These are phyloP conservation scores for Aureobasidium sp. DNA, from an alignment of 2,329 filamentous ascomycete species.

Conservation along the genomic window DNA sequence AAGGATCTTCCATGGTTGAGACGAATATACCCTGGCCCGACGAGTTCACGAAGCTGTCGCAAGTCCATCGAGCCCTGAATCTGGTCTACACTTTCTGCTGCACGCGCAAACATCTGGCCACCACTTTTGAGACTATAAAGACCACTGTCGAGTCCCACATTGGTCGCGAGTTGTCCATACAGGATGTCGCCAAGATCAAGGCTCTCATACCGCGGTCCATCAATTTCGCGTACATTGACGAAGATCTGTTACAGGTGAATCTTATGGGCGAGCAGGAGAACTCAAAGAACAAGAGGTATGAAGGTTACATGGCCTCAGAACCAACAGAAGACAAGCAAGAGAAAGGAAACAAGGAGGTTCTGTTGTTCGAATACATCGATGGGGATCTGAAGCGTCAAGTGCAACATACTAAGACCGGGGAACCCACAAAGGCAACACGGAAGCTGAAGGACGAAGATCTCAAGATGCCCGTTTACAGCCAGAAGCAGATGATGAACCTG, in stretches of 20 bases:
- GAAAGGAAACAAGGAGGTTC: constrained; percentile 53
- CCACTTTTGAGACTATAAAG: constrained; percentile 84
- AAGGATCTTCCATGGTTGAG: constrained; percentile 47
- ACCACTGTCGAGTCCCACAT: constrained; percentile 78
- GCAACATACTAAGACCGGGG: constrained; percentile 62
- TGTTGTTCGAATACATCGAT: constrained; percentile 90
- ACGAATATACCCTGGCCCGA: constrained; percentile 63
- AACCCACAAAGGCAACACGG: constrained; percentile 59
- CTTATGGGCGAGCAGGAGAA: constrained; percentile 62
- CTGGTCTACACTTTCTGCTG: constrained; percentile 92
- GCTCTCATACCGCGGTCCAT: constrained; percentile 70
- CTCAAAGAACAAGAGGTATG: constrained; percentile 46
- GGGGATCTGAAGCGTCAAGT: constrained; percentile 82
- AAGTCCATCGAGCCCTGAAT: constrained; percentile 78
- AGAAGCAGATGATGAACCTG: constrained; percentile 81
- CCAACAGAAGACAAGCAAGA: constrained; percentile 30
- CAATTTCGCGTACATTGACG: constrained; percentile 80
- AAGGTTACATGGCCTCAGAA: constrained; percentile 33
- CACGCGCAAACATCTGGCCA: constrained; percentile 84
- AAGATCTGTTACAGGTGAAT: constrained; percentile 74
- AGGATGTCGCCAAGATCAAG: constrained; percentile 77
- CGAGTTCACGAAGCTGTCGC: constrained; percentile 63
- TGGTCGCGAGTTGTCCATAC: constrained; percentile 59
- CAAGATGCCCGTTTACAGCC: constrained; percentile 87
- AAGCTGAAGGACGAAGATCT: constrained; percentile 70